Conservation (phyloP, 139 green algal genomes). For the Trebouxia sp. region DNA sequence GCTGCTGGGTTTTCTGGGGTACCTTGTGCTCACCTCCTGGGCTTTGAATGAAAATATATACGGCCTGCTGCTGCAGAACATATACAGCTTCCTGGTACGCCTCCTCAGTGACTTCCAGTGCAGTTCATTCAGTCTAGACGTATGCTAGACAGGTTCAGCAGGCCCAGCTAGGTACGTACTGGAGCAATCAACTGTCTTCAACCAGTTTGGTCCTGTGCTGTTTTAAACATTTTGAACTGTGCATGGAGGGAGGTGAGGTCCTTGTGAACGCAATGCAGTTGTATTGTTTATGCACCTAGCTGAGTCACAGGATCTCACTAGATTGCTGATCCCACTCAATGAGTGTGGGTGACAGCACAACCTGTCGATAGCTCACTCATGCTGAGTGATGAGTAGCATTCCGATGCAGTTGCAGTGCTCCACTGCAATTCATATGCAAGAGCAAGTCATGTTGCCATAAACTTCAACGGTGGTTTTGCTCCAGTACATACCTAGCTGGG, state of each 20-base stretch:
- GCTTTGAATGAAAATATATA: conserved; percentile 84
- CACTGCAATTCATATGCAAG: background rate
- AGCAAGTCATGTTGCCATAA: background rate
- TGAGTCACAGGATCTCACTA: no score
- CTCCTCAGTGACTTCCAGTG: background rate
- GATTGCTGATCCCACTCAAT: background rate
- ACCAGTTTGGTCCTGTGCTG: no score
- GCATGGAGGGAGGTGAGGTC: no score
- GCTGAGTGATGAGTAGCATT: background rate
- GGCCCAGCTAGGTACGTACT: no score
- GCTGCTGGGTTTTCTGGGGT: conserved; percentile 62
- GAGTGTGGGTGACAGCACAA: no score
- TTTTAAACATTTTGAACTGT: no score
- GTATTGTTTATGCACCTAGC: no score
- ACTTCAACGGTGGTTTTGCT: no score
- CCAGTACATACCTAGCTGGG: no score
- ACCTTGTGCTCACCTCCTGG: conserved; percentile 62
- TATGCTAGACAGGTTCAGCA: no score
- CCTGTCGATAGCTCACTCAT: background rate
- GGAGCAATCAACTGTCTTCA: no score
- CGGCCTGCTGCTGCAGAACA: conserved; percentile 67
- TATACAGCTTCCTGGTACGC: conserved; percentile 72
- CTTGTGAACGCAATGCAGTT: no score
- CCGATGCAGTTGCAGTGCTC: background rate
- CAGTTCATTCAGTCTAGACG: background rate